Evolutionary conservation across 345 rosid species (phyloP).

Genomic region (Diplotaxis tenuifolia): DNA sequence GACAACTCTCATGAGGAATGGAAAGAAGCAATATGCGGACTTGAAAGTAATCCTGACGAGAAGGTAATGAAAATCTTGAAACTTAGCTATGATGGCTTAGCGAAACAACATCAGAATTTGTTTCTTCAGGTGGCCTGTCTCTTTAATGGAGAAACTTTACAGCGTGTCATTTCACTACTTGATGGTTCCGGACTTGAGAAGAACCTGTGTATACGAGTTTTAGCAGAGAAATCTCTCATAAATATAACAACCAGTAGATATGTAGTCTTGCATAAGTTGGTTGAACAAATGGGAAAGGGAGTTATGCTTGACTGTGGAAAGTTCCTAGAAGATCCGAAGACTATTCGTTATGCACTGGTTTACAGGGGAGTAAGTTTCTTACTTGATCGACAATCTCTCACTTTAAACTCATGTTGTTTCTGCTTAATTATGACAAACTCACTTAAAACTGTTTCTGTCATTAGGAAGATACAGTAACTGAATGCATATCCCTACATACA

Average conservation of each 20-base stretch:
- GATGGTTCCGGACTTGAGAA: not conserved
- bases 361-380: not conserved
- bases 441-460: not conserved
- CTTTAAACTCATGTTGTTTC: too few species aligned
- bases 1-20: not conserved
- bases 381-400: too few species aligned
- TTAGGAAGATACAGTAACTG: not conserved
- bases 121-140: slow-evolving; percentile 27
- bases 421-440: too few species aligned
- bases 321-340: not conserved
- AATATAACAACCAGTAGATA: not conserved
- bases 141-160: slow-evolving; percentile 8
- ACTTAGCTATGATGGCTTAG: slow-evolving; percentile 2
- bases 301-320: not conserved
- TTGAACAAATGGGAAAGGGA: slow-evolving; percentile 24
- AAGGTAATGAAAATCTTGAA: not conserved
- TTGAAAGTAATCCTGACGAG: not conserved
- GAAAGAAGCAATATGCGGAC: slow-evolving; percentile 19
- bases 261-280: slow-evolving; percentile 13
- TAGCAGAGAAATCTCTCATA: slow-evolving; percentile 25
- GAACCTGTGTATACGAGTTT: not conserved
- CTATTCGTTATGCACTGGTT: not conserved
- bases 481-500: slow-evolving; percentile 16
- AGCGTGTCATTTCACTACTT: not conserved
- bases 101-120: not conserved